Base-by-base conservation (phyloP, 306 rosid genomes). In the Trifolium fragiferum region DNA sequence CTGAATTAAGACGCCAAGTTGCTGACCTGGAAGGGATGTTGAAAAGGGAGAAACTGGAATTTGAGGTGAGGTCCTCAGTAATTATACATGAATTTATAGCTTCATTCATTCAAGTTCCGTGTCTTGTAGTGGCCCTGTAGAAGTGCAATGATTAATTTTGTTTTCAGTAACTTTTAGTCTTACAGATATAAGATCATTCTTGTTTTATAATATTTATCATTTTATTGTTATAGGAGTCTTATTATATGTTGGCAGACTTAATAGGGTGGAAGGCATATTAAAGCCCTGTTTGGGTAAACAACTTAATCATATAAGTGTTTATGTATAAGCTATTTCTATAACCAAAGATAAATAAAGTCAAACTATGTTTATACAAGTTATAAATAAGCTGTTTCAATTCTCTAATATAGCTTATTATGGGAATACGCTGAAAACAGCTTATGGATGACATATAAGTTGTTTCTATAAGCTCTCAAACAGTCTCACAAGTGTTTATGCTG, bases 21-120 rank as follows among this genome's bases (percentile, higher is more conserved):
- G 80, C 84, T 74, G 93, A 86, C 72, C 86, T 95, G 30, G 93
- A 95, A 85, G 89, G 74, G 44, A 86, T 89, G 80, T 67, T 95
- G 80, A 96, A 83, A 47, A 86, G 67, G 86, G 99, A 95, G 88
- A 95, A 86, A 82, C 82, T 78, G 33, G 96, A 95, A 73, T 90
- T 92, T 82, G 97, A 90, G 99, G 97, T 90, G 70, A 78, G 88
- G 66, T 74, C 60, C 67, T 76, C 23, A n/a, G 38, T 65, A 54
- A 32, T 63, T 50, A 43, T 72, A 53, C 66, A 76, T 66, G 63
- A 63, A 46, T 74, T 81, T 54, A 43, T 53, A 59, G 47, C 61
- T 70, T 78, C 47, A 60, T 71, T 79, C 44, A 21, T 66, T 66
- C 70, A 27, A 12, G 46, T 61, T 68, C 57, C 6, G n/a, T 73